Conservation (phyloP, 371 early-diverging fungal species). For the Quaeritorhiza haematococci region DNA sequence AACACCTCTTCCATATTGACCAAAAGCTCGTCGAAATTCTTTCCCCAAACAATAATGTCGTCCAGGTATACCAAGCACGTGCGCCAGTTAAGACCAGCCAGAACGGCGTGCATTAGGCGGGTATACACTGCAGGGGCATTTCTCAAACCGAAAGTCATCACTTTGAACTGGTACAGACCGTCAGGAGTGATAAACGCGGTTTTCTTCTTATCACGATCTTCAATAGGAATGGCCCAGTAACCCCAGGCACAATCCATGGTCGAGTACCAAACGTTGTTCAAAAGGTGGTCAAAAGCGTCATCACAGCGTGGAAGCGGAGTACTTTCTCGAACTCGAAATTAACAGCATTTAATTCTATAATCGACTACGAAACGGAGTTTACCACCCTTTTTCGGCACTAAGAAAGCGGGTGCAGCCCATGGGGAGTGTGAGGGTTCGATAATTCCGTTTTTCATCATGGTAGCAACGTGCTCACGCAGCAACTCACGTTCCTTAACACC, state of each 20-base stretch:
- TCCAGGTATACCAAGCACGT: conserved; percentile 37
- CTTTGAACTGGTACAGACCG: conserved; percentile 39
- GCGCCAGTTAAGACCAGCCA: conserved; percentile 19
- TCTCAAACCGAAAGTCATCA: conserved; percentile 47
- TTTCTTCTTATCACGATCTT: conserved; percentile 11
- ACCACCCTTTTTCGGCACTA: no score
- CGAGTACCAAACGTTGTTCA: neutral
- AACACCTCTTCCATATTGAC: conserved; percentile 31
- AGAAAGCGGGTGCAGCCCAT: no score
- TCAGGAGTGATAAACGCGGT: conserved; percentile 31
- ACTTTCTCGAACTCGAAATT: no score
- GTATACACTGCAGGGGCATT: conserved; percentile 45
- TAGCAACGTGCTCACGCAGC: no score
- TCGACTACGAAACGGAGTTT: no score
- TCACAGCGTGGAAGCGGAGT: no score
- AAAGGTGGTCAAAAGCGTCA: no score
- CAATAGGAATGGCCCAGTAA: neutral
- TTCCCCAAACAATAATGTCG: conserved; percentile 41
- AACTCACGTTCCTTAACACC: no score
- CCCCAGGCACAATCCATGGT: neutral
- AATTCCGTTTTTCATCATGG: no score
- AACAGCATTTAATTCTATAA: no score
- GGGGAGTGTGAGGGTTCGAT: no score
- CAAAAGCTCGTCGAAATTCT: conserved; percentile 28
- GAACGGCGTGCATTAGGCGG: conserved; percentile 35